Evolutionary conservation across 2,329 filamentous ascomycete species (phyloP), one percentile per base, ranked within the genome.

Genomic region (Apiospora kogelbergensis): DNA sequence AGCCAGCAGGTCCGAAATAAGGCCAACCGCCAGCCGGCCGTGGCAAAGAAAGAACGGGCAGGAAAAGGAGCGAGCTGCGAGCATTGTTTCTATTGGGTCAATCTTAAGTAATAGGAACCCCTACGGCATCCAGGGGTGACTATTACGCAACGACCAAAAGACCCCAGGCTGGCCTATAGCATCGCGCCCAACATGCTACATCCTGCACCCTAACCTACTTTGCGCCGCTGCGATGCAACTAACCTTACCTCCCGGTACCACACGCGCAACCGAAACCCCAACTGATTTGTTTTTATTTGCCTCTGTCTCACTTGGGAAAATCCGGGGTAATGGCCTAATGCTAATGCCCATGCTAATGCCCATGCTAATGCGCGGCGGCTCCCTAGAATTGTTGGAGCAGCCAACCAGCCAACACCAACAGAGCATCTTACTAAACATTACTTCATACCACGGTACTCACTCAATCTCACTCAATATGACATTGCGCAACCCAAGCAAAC

Each of bases 1-100:
- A 80, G 74, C 76, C 71, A 33, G 44, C 65, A 46, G 42, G 44
- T 70, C 71, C 71, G 65, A 69, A 70, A 37, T 73, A 69, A 67
- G 72, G 71, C 72, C 70, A 71, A 71, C 72, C 71, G 70, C 70
- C 71, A 71, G 71, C 68, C 30, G 60, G 64, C 64, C 70, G 72
- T 71, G 70, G 70, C 71, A 63, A 68, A 33, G 26, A 57, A 33
- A 3, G 42, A 13, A 37, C n/a, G 20, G n/a, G 20, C 10, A 60
- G 6, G 20, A 37, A 60, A 22, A 60, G 30, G 26, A 60, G 26
- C 15, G 15, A 33, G n/a, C n/a, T n/a, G n/a, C n/a, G n/a, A n/a
- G n/a, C n/a, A n/a, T 33, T 33, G 10, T 66, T 66, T 66, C 65
- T 42, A 67, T 70, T 68, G 69, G 67, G 65, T 66, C 37, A 65